These are phyloP conservation scores for Coemansia sp. DNA, from an alignment of 192 early-diverging fungal species.

Conservation along the genomic window DNA sequence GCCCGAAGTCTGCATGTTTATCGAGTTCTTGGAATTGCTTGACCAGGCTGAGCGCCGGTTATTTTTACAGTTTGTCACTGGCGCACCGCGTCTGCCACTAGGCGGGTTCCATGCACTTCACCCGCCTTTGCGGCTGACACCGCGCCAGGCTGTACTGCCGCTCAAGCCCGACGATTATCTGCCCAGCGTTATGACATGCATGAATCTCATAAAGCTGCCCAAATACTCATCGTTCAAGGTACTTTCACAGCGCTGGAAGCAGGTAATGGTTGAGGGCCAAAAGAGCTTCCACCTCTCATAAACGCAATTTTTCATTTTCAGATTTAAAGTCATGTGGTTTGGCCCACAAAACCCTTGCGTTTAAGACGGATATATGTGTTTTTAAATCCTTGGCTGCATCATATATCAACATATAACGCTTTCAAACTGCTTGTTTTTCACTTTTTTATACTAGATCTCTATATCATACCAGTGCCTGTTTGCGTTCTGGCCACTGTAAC, in stretches of 20 bases:
- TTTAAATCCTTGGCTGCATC: no score
- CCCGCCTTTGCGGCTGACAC: constrained; percentile 84
- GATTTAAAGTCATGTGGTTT: constrained; percentile 11
- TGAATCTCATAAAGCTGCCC: constrained; percentile 91
- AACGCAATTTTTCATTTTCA: background rate
- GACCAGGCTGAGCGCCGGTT: constrained; percentile 59
- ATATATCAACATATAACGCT: no score
- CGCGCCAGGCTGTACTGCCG: constrained; percentile 69
- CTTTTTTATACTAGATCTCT: no score
- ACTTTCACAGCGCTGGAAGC: constrained; percentile 61
- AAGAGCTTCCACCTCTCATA: constrained; percentile 71
- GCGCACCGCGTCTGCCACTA: constrained; percentile 83
- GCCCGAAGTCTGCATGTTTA: constrained; percentile 60
- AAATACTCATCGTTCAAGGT: constrained; percentile 68
- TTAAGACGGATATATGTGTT: no score
- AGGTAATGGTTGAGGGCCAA: constrained; percentile 82
- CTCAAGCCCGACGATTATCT: constrained; percentile 71
- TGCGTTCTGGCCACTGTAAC: no score
- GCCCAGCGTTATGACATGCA: constrained; percentile 96
- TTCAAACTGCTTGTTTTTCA: no score
- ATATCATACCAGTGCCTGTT: no score
- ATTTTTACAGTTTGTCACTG: constrained; percentile 86
- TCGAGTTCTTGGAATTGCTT: constrained; percentile 68
- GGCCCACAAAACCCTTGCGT: constrained; percentile 11
- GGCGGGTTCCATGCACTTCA: constrained; percentile 81